Conservation (phyloP, 176 grass and related monocot species). For the Metroxylon sagu region DNA sequence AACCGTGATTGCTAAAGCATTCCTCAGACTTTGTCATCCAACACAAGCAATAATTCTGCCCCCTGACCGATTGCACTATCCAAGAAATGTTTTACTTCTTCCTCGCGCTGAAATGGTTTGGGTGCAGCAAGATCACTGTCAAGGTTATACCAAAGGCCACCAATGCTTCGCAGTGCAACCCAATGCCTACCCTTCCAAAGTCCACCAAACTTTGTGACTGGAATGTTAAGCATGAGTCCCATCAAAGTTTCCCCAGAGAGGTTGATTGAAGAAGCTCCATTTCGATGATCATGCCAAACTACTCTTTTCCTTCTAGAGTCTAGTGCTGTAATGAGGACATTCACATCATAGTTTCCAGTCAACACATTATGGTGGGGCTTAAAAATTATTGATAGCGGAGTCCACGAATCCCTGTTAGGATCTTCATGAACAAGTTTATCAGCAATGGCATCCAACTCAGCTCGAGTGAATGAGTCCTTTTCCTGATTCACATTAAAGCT, state of each 20-base stretch:
- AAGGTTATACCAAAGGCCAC: constrained; percentile 72
- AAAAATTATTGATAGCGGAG: constrained; percentile 58
- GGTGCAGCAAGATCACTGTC: constrained; percentile 71
- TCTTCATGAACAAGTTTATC: constrained; percentile 43
- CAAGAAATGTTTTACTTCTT: constrained; percentile 47
- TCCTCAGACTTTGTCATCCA: constrained; percentile 28
- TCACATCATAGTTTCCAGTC: constrained; percentile 90
- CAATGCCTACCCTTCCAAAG: constrained; percentile 76
- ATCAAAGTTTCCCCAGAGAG: constrained; percentile 40
- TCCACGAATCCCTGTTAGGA: constrained; percentile 51
- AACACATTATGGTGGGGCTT: constrained; percentile 77
- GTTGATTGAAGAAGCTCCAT: constrained; percentile 45
- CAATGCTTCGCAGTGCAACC: constrained; percentile 52
- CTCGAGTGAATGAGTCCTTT: constrained; percentile 64
- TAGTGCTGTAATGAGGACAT: constrained; percentile 67
- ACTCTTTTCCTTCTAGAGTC: constrained; percentile 66
- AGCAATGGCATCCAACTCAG: constrained; percentile 52
- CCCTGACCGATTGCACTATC: constrained; percentile 42
- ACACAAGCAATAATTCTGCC: constrained; percentile 63
- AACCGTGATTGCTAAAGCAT: too few species aligned
- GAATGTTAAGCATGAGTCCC: constrained; percentile 75
- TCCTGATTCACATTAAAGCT: constrained; percentile 38
- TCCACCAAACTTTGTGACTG: constrained; percentile 38
- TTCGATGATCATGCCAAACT: constrained; percentile 70
- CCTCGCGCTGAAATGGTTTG: constrained; percentile 39